Evolutionary conservation across 495 filamentous ascomycete genomes (phyloP).

Genomic region (Xylaria venustula): DNA sequence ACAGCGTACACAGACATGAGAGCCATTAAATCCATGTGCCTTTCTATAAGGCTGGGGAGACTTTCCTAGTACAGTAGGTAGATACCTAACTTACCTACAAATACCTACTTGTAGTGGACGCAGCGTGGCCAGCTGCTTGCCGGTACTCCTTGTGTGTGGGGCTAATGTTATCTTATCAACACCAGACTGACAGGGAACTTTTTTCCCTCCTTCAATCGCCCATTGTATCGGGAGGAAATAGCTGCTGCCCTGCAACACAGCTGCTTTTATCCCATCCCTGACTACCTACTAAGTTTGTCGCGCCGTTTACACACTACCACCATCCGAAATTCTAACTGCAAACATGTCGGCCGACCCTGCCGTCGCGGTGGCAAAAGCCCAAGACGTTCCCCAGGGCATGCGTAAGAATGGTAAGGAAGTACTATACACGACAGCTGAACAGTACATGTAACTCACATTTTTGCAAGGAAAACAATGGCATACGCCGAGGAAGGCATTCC

Average conservation of each 20-base stretch:
- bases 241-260: neutral
- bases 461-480: constrained; percentile 94
- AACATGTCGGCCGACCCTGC: constrained; percentile 18
- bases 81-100: no score
- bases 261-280: neutral
- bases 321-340: neutral
- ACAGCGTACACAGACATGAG: no score
- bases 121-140: no score
- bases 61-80: no score
- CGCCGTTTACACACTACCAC: neutral
- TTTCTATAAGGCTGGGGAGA: no score
- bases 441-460: constrained; percentile 10
- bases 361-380: constrained; percentile 12
- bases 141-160: no score
- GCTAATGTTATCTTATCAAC: no score
- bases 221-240: no score
- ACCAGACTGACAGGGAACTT: no score
- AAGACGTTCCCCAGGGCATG: constrained; percentile 48
- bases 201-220: no score
- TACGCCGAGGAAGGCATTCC: constrained; percentile 76
- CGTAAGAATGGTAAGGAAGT: constrained; percentile 60
- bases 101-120: no score
- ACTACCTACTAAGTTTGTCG: neutral
- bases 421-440: neutral
- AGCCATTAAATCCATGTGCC: no score